phyloP scores from a whole-genome alignment of 179 eudicot genomes.

The Nepenthes alata region DNA sequence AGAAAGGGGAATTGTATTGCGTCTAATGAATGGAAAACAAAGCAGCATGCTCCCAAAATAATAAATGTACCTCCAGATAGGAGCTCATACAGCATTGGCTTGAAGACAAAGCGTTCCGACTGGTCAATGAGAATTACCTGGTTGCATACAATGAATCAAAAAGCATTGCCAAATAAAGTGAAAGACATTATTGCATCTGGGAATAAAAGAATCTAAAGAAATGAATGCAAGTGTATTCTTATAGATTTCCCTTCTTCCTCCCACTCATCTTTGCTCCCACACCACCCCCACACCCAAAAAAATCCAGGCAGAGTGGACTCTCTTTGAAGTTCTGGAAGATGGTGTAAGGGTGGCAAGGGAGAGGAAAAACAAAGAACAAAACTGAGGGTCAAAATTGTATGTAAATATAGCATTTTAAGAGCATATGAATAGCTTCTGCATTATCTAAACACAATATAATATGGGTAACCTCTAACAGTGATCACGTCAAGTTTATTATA shows the following conservation, averaged over 20 bases:
- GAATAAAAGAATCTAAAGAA: too few species aligned
- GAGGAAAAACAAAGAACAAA: background rate
- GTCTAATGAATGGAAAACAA: constrained; percentile 1
- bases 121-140: constrained; percentile 94
- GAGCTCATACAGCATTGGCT: constrained; percentile 97
- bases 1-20: background rate
- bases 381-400: background rate
- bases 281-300: too few species aligned
- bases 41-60: background rate
- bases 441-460: too few species aligned
- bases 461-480: too few species aligned
- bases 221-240: too few species aligned
- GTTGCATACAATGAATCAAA: constrained; percentile 11
- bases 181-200: background rate
- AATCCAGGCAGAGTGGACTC: too few species aligned
- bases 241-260: too few species aligned
- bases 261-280: too few species aligned
- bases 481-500: too few species aligned
- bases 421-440: too few species aligned
- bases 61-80: constrained; percentile 73
- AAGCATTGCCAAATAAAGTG: constrained; percentile 5
- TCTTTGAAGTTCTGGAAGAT: too few species aligned
- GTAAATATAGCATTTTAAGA: too few species aligned
- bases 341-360: background rate
- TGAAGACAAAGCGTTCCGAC: constrained; percentile 90